Conservation (phyloP, 805 yeast genomes). For the Saccharomycopsis selenospora region DNA sequence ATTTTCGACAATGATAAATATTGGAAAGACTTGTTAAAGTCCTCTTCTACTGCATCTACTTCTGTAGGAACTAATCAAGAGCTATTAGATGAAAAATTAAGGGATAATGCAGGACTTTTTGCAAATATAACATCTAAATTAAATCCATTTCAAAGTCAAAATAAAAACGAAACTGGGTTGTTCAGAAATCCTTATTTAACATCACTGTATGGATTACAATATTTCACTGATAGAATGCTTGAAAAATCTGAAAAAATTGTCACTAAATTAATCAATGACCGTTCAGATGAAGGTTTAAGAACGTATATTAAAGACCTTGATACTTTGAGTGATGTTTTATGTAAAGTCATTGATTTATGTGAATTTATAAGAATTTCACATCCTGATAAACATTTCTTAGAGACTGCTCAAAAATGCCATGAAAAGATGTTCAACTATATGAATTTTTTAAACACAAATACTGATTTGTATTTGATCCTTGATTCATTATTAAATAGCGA, state of each 20-base stretch:
- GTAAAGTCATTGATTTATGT: conserved; percentile 89
- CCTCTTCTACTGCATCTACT: conserved; percentile 29
- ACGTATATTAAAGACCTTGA: conserved; percentile 64
- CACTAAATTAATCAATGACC: conserved; percentile 42
- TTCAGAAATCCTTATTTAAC: conserved; percentile 66
- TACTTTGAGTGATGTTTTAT: conserved; percentile 76
- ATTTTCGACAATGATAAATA: conserved; percentile 57
- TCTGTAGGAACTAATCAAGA: conserved; percentile 8
- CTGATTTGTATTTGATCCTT: conserved; percentile 56
- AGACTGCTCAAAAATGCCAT: conserved; percentile 82
- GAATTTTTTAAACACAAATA: conserved; percentile 85
- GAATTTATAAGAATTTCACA: conserved; percentile 88
- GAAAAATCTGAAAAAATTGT: conserved; percentile 57
- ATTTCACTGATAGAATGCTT: conserved; percentile 63
- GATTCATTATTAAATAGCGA: conserved; percentile 43
- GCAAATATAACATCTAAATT: conserved; percentile 10
- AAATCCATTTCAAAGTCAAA: conserved; percentile 25
- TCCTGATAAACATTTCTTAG: conserved; percentile 62
- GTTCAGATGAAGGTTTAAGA: conserved; percentile 35
- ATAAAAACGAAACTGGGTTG: conserved; percentile 46
- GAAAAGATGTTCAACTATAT: conserved; percentile 86
- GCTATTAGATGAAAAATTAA: conserved; percentile 11
- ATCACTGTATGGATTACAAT: conserved; percentile 61
- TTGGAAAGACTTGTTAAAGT: conserved; percentile 34
- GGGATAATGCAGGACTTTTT: not conserved